Percentiles rank a stretch among this genome's conserved stretches.
Evolutionary conservation across 345 rosid species (phyloP).

Genomic region (Chamaenerion angustifolium): DNA sequence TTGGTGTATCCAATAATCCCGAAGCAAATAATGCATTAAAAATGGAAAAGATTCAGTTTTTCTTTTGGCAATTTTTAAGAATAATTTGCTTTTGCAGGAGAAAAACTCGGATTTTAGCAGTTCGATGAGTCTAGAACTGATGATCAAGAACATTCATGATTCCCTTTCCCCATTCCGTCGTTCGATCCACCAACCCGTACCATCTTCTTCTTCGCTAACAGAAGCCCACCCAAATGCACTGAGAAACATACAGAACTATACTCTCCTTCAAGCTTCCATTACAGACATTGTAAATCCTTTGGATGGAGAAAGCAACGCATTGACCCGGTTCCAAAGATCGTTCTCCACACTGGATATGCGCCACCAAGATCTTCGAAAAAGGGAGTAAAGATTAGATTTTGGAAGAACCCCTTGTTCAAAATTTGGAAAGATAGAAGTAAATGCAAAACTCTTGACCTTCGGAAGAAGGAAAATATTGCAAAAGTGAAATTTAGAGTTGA

Average conservation of each 20-base stretch:
- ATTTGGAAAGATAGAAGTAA: no score
- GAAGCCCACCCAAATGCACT: conserved; percentile 46
- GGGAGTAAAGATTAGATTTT: conserved; percentile 5
- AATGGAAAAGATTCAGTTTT: background rate
- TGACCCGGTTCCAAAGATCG: conserved; percentile 29
- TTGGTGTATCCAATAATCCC: no score
- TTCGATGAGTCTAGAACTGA: conserved; percentile 13
- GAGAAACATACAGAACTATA: conserved; percentile 37
- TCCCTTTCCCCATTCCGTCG: conserved; percentile 28
- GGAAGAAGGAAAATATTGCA: no score
- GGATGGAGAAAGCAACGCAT: conserved; percentile 19
- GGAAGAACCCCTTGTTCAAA: background rate
- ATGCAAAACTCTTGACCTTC: no score
- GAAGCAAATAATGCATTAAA: background rate
- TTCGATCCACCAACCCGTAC: conserved; percentile 1
- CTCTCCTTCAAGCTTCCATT: conserved; percentile 43
- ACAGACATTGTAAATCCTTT: conserved; percentile 33
- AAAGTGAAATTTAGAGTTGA: no score
- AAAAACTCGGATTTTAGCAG: conserved; percentile 15
- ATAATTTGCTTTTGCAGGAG: conserved; percentile 17
- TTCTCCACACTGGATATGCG: conserved; percentile 39
- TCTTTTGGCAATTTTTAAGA: no score
- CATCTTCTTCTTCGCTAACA: conserved; percentile 10
- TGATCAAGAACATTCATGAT: conserved; percentile 6
- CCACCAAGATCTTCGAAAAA: conserved; percentile 24